A percentile compares a stretch with the other conserved stretches of the same genome.
phyloP scores from a whole-genome alignment of 805 yeast species.

The Candida bentonensis region DNA sequence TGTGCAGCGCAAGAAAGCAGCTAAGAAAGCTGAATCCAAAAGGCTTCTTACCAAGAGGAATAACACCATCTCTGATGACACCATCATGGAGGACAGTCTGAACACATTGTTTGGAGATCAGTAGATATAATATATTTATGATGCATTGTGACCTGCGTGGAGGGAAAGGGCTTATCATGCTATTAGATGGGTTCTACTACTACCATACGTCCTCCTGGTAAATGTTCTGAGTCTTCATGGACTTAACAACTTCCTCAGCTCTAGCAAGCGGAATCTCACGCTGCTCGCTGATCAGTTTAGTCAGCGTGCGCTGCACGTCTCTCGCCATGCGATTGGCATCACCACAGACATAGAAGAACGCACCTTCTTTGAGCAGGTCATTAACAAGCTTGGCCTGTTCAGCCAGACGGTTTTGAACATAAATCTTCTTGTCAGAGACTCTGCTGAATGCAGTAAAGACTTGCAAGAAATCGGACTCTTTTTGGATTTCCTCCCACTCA shows the following conservation, averaged over 20 bases:
- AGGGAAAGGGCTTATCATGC: no score
- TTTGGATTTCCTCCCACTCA: conserved; percentile 48
- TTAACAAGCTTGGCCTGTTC: conserved; percentile 35
- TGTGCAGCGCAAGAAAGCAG: conserved; percentile 15
- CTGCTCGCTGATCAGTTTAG: conserved; percentile 44
- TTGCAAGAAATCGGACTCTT: conserved; percentile 22
- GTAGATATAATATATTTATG: not conserved
- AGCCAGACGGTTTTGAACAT: conserved; percentile 69
- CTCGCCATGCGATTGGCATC: conserved; percentile 94
- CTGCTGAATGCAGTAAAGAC: conserved; percentile 80
- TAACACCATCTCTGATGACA: conserved; percentile 9
- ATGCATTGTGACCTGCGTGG: not conserved
- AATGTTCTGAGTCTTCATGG: conserved; percentile 67
- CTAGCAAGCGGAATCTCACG: conserved; percentile 51
- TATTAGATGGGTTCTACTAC: no score
- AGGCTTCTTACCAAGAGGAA: conserved; percentile 10
- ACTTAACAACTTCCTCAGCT: conserved; percentile 66
- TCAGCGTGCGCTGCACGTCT: conserved; percentile 66
- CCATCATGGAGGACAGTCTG: not conserved
- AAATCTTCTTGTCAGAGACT: conserved; percentile 41
- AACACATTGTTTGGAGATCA: not conserved
- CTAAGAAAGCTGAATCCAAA: conserved; percentile 6
- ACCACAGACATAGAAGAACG: conserved; percentile 90
- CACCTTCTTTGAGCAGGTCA: conserved; percentile 49
- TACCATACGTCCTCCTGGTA: conserved; percentile 98